phyloP scores from a whole-genome alignment of 352 stramenopile genomes.

The Globisporangium perplexum region DNA sequence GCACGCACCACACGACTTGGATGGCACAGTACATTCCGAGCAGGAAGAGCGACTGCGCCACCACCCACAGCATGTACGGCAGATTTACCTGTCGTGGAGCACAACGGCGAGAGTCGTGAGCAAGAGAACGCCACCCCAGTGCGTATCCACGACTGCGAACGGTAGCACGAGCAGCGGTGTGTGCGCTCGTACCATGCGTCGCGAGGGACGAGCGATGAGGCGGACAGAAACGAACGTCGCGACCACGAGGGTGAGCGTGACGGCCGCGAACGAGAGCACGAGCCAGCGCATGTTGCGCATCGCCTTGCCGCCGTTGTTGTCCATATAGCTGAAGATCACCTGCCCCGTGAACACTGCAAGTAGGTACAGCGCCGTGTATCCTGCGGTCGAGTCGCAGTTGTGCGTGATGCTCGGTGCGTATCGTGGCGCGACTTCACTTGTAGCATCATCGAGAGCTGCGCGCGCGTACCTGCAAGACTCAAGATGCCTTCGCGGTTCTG shows the following conservation, averaged over 20 bases:
- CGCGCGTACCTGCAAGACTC: conserved; percentile 78
- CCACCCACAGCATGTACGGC: conserved; percentile 72
- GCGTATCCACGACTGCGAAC: background rate
- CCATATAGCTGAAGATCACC: conserved; percentile 64
- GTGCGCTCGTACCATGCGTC: conserved; percentile 49
- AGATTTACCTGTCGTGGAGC: conserved; percentile 50
- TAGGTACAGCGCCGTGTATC: conserved; percentile 91
- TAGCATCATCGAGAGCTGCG: background rate
- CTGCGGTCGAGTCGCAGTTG: conserved; percentile 19
- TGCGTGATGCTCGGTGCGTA: background rate
- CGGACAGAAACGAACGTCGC: conserved; percentile 52
- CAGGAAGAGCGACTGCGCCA: conserved; percentile 57
- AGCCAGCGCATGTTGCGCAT: conserved; percentile 68
- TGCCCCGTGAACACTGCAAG: conserved; percentile 54
- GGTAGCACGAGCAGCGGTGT: background rate
- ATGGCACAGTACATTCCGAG: conserved; percentile 49
- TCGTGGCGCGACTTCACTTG: background rate
- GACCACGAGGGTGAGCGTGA: conserved; percentile 36
- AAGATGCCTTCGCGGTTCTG: conserved; percentile 96
- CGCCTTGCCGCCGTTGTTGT: conserved; percentile 45
- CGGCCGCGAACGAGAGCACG: conserved; percentile 28
- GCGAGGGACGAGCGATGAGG: conserved; percentile 54
- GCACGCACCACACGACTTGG: conserved; percentile 59
- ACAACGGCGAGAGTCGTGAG: conserved; percentile 4
- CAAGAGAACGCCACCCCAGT: background rate